Percentiles rank a stretch among this genome's conserved stretches.
Conservation (phyloP, 805 yeast species). For the Barnettozyma botsteinii region DNA sequence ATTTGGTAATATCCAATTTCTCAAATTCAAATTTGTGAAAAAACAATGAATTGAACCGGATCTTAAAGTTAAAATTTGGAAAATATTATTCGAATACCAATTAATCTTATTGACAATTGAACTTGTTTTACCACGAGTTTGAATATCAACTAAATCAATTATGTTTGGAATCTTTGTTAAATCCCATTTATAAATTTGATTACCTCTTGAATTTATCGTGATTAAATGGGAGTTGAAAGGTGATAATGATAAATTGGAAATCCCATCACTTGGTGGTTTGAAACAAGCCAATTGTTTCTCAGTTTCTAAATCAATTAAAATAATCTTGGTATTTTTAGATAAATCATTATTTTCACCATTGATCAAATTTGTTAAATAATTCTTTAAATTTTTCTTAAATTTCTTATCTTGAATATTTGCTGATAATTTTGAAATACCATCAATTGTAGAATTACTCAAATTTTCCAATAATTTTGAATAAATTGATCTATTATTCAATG, state of each 20-base stretch:
- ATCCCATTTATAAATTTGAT: conserved; percentile 61
- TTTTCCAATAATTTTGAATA: conserved; percentile 34
- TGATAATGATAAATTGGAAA: conserved; percentile 53
- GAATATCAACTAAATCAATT: conserved; percentile 50
- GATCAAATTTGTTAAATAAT: conserved; percentile 12
- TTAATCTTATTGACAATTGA: conserved; percentile 44
- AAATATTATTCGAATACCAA: conserved; percentile 45
- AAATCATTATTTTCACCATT: conserved; percentile 20
- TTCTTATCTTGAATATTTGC: conserved; percentile 26
- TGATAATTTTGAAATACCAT: conserved; percentile 41
- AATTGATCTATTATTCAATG: conserved; percentile 18
- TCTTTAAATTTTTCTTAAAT: conserved; percentile 5
- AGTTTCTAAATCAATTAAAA: conserved; percentile 42
- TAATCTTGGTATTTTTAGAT: conserved; percentile 24
- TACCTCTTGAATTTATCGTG: conserved; percentile 53
- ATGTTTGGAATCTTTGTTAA: conserved; percentile 44
- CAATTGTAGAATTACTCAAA: conserved; percentile 48
- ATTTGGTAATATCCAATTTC: conserved; percentile 24
- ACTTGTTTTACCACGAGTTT: conserved; percentile 57
- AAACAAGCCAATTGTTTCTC: conserved; percentile 37
- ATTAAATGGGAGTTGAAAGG: conserved; percentile 55
- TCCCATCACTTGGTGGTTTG: conserved; percentile 57
- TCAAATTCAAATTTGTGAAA: conserved; percentile 22
- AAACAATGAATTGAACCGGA: conserved; percentile 64
- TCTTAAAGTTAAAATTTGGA: conserved; percentile 44